Evolutionary conservation across 805 yeast species (phyloP).

Genomic region (Yarrowia keelungensis): DNA sequence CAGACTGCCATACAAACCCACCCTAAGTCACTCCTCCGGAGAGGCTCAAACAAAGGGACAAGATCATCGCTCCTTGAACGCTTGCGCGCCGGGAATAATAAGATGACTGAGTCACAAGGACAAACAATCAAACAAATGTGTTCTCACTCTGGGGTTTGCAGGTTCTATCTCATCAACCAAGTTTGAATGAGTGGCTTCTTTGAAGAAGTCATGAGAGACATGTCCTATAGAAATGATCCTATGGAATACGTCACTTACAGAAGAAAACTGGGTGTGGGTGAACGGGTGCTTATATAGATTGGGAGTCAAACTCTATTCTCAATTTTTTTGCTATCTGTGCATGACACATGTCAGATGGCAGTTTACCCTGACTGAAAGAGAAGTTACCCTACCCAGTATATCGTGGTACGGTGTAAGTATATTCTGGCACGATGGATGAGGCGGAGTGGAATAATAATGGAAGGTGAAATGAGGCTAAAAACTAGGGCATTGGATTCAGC

Average conservation of each 20-base stretch:
- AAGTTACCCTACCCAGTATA: conserved; percentile 9
- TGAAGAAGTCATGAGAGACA: conserved; percentile 98
- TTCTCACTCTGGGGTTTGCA: conserved; percentile 92
- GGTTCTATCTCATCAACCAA: conserved; percentile 98
- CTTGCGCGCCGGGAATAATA: conserved; percentile 41
- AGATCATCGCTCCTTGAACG: conserved; percentile 95
- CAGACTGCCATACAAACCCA: conserved; percentile 99
- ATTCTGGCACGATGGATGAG: not conserved
- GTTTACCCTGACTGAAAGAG: not conserved
- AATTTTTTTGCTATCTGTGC: conserved; percentile 25
- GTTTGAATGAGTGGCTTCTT: conserved; percentile 99
- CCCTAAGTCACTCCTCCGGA: conserved; percentile 87
- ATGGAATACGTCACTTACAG: conserved; percentile 91
- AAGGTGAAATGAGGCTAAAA: too few species aligned
- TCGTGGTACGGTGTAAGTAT: not conserved
- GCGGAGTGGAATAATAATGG: too few species aligned
- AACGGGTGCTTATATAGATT: conserved; percentile 7
- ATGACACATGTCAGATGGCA: not conserved
- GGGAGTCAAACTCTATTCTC: not conserved
- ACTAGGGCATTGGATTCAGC: too few species aligned
- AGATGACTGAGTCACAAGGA: conserved; percentile 49
- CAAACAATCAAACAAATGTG: conserved; percentile 71
- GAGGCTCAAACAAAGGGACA: conserved; percentile 87
- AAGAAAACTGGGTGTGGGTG: conserved; percentile 46
- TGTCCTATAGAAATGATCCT: conserved; percentile 99